Evolutionary conservation across 208 protist species (phyloP).

Genomic region (Wallacemonas sp.): DNA sequence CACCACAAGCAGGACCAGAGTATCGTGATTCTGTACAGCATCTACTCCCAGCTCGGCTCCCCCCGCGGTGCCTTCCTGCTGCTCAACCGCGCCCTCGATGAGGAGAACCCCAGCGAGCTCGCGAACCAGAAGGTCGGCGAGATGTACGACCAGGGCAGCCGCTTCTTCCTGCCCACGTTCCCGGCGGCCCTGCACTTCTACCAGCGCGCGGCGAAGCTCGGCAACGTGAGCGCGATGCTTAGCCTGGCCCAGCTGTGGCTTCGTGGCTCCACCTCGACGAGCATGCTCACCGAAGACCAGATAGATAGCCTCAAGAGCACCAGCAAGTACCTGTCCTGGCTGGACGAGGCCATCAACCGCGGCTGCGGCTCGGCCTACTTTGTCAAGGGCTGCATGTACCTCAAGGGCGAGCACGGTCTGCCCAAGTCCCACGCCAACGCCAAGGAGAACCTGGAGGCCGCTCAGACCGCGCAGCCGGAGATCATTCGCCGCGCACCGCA

Average conservation of each 20-base stretch:
- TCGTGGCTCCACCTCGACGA: constrained; percentile 65
- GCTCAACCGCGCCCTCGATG: constrained; percentile 75
- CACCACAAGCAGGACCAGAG: constrained; percentile 87
- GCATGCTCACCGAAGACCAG: constrained; percentile 75
- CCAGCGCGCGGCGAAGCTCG: constrained; percentile 83
- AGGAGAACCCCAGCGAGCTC: constrained; percentile 54
- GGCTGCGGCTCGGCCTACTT: constrained; percentile 88
- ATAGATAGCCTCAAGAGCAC: constrained; percentile 63
- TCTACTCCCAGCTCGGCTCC: constrained; percentile 77
- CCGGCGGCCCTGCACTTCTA: constrained; percentile 88
- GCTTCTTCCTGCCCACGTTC: constrained; percentile 86
- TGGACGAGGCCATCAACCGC: constrained; percentile 81
- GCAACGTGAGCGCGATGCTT: constrained; percentile 85
- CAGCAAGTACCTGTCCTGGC: constrained; percentile 82
- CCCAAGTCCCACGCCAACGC: constrained; percentile 68
- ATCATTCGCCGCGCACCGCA: constrained; percentile 66
- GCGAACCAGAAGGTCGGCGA: constrained; percentile 82
- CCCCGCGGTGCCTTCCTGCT: constrained; percentile 74
- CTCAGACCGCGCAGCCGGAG: constrained; percentile 56
- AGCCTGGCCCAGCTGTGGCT: constrained; percentile 83
- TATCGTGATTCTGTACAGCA: constrained; percentile 74
- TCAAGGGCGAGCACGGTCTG: constrained; percentile 84
- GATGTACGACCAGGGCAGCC: constrained; percentile 83
- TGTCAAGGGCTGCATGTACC: constrained; percentile 83
- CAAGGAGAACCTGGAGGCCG: constrained; percentile 77